phyloP scores from a whole-genome alignment of 768 basidiomycete species.

The Termitomyces sp. region DNA sequence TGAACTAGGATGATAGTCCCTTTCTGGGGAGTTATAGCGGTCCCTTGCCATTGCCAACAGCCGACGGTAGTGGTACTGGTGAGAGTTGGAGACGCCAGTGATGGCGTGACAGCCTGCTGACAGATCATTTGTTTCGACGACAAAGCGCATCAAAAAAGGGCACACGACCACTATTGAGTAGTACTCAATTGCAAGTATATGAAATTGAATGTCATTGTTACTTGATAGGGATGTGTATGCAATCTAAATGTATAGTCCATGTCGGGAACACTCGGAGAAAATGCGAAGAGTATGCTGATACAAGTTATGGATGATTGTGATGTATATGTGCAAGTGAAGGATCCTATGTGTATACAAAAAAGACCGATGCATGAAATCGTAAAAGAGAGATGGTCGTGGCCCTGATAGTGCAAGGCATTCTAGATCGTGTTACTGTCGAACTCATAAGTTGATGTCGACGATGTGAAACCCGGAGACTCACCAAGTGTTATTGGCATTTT shows the following conservation, averaged over 20 bases:
- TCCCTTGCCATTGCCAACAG: conserved; percentile 12
- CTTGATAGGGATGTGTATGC: neutral
- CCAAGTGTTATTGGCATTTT: conserved; percentile 9
- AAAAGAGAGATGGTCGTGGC: neutral
- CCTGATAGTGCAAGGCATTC: neutral
- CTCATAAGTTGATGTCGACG: too few species aligned
- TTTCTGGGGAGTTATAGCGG: conserved; percentile 6
- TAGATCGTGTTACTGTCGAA: neutral
- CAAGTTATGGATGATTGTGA: neutral
- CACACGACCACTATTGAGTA: neutral
- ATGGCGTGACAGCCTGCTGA: neutral
- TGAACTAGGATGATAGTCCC: neutral
- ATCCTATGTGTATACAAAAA: neutral
- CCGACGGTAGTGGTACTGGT: neutral
- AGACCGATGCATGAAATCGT: conserved; percentile 1
- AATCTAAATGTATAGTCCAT: too few species aligned
- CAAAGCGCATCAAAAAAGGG: neutral
- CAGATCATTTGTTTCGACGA: conserved; percentile 1
- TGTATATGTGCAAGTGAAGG: neutral
- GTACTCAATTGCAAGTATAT: too few species aligned
- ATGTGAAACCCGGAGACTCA: neutral
- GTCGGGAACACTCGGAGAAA: neutral
- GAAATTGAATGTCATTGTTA: neutral
- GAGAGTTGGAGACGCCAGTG: neutral
- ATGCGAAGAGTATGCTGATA: conserved; percentile 4